Conservation (phyloP, 257 asterid genomes). For the Gentiana straminea region DNA sequence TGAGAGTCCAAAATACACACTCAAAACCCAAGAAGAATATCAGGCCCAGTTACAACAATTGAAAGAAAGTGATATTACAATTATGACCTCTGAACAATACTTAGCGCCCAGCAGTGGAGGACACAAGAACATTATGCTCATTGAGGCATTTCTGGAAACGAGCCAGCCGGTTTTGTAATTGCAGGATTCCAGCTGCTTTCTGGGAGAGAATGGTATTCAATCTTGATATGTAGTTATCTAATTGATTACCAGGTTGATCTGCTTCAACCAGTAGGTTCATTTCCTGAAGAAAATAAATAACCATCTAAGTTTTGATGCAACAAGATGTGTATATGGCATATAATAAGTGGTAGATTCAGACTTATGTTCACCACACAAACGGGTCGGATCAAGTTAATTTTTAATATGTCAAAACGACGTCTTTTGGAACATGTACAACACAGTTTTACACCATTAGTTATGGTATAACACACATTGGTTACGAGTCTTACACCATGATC, state of each 20-base stretch:
- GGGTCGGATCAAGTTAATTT: too few species aligned
- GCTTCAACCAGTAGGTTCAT: slow-evolving; percentile 23
- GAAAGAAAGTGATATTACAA: too few species aligned
- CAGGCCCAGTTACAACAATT: too few species aligned
- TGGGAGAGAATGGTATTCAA: slow-evolving; percentile 19
- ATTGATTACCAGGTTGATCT: slow-evolving; percentile 31
- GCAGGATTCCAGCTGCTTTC: slow-evolving; percentile 27
- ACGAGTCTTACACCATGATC: too few species aligned
- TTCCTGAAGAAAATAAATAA: slow-evolving; percentile 17
- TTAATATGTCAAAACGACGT: too few species aligned
- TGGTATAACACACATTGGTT: too few species aligned
- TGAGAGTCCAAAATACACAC: too few species aligned
- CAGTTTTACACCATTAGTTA: too few species aligned
- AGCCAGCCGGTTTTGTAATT: slow-evolving; percentile 33
- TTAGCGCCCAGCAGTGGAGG: slow-evolving; percentile 48
- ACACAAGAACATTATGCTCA: slow-evolving; percentile 81
- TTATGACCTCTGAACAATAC: neutral
- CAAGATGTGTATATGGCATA: neutral
- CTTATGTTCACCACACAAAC: too few species aligned
- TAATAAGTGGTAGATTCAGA: too few species aligned
- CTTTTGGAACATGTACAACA: too few species aligned
- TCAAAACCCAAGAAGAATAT: too few species aligned
- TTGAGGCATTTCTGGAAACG: slow-evolving; percentile 69
- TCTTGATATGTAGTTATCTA: slow-evolving; percentile 22
- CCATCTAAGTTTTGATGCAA: neutral